Evolutionary conservation across 176 grass and related monocot genomes (phyloP).

Genomic region (Musa schizocarpa): DNA sequence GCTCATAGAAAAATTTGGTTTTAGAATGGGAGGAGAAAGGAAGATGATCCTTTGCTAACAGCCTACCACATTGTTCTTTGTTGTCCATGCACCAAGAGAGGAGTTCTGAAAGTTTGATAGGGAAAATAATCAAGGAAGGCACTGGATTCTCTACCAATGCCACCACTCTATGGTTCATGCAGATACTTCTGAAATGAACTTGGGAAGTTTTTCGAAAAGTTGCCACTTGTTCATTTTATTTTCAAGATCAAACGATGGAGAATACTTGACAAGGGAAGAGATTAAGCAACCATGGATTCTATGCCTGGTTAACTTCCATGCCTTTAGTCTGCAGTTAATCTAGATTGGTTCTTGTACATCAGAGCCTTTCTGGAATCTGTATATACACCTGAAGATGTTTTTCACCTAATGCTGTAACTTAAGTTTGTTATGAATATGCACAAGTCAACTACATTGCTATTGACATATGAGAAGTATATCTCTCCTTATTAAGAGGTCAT

Average conservation of each 20-base stretch:
- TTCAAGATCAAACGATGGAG: background rate
- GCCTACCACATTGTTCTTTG: background rate
- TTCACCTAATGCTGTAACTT: background rate
- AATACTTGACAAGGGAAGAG: background rate
- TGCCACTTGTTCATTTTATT: background rate
- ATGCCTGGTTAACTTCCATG: background rate
- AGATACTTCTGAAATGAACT: background rate
- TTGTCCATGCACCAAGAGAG: background rate
- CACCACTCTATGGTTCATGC: background rate
- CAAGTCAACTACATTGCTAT: background rate
- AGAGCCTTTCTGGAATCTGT: background rate
- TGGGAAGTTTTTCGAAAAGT: background rate
- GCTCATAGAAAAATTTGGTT: background rate
- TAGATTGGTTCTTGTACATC: background rate
- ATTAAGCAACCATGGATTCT: background rate
- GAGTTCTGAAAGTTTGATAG: background rate
- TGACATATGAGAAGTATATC: background rate
- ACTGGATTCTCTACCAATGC: background rate
- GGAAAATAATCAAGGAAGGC: background rate
- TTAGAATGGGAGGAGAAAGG: background rate
- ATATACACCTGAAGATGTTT: background rate
- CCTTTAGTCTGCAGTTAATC: background rate
- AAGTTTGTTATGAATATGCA: background rate
- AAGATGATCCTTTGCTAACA: background rate
- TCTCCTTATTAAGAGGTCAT: background rate